Conservation (phyloP, 495 filamentous ascomycete genomes). For the Tetracladium setigerum region DNA sequence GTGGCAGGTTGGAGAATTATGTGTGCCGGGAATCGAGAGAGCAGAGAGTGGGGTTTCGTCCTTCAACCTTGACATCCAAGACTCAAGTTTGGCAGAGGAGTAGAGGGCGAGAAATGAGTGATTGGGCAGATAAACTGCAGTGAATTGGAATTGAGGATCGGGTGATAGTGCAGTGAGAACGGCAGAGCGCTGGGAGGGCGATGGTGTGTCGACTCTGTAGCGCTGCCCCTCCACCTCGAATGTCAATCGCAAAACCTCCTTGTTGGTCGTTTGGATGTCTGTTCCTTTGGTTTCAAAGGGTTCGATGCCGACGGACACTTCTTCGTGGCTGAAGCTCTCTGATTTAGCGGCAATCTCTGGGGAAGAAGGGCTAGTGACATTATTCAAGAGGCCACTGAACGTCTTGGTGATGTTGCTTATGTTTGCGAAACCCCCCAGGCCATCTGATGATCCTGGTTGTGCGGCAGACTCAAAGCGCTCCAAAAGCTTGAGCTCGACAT, state of each 20-base stretch:
- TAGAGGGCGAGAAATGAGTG: constrained; percentile 66
- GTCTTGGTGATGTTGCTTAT: constrained; percentile 29
- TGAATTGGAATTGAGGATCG: constrained; percentile 55
- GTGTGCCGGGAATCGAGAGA: constrained; percentile 89
- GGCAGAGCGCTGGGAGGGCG: constrained; percentile 45
- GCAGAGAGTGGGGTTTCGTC: constrained; percentile 65
- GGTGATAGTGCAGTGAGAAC: constrained; percentile 46
- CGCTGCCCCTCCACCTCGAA: constrained; percentile 53
- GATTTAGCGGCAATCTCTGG: constrained; percentile 40
- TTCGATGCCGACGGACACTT: constrained; percentile 46
- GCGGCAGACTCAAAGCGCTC: constrained; percentile 57
- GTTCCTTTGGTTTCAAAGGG: constrained; percentile 52
- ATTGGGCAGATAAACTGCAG: constrained; percentile 60
- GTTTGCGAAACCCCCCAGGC: constrained; percentile 6
- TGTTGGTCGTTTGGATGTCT: constrained; percentile 38
- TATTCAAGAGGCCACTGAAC: constrained; percentile 39
- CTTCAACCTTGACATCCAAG: constrained; percentile 74
- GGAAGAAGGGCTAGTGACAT: constrained; percentile 28
- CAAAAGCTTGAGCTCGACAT: constrained; percentile 63
- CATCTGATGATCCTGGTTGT: constrained; percentile 21
- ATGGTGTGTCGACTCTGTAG: constrained; percentile 55
- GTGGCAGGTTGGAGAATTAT: constrained; percentile 85
- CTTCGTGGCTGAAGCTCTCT: constrained; percentile 45
- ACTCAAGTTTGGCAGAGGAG: constrained; percentile 58
- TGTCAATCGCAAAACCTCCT: constrained; percentile 51